Base-by-base conservation (phyloP, 257 asterid genomes). In the Petunia axillaris region DNA sequence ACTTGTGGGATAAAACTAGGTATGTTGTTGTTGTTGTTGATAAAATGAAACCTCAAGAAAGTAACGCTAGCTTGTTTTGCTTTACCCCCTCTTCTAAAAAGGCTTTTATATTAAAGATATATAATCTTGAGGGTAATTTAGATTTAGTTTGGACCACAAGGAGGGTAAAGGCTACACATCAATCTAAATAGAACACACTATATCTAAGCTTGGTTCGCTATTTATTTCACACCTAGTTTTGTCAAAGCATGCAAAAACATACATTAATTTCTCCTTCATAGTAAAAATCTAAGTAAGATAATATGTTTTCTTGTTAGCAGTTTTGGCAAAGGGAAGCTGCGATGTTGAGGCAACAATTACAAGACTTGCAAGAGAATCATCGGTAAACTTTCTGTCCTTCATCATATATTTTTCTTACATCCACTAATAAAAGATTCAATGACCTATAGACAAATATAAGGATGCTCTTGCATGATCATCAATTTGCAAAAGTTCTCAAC, bases 261-360 rank as follows among this genome's bases (percentile, higher is more conserved):
- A 8, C 40, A 4, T 8, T 16, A 68, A 50, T 68, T 44, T n/a
- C n/a, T 44, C 76, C n/a, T 44, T 25, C 25, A 25, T 25, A 25
- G 25, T 25, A 25, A 25, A 25, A 25, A 25, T 25, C 25, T 25
- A 25, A 25, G 38, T 11, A 64, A 64, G 38, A 37, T 25, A 11
- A 64, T 25, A 16, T 58, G 13, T 58, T 80, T 37, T 76, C 78
- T 57, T 78, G 63, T 82, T 73, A 14, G 58, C 91, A 92, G 97
- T 88, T 88, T 82, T 92, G 97, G 97, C 91, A 91, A 82, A 84
- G 84, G 81, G 97, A 92, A 87, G 95, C 87, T 4, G 90, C 85
- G 75, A 81, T 82, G 87, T 81, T 92, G 84, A 82, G 87, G 81
- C 93, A 89, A 81, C 93, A 91, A 86, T 81, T 92, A 70, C 91